These are phyloP conservation scores for Colletotrichum sp. DNA, from an alignment of 2,329 filamentous ascomycete genomes.

Conservation along the genomic window DNA sequence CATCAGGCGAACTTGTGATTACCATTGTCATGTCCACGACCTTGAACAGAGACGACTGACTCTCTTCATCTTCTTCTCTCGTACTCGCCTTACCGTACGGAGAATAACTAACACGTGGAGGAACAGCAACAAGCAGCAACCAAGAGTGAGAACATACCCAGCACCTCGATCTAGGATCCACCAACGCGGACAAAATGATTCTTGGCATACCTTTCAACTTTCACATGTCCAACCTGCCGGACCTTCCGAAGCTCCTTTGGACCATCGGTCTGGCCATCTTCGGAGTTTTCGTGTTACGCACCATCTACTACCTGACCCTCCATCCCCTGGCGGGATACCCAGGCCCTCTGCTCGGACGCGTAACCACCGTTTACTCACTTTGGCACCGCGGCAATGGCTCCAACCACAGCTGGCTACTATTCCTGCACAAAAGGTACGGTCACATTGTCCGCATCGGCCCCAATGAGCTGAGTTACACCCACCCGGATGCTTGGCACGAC, in stretches of 20 bases:
- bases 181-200: neutral
- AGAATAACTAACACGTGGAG: neutral
- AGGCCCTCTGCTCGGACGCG: conserved; percentile 7
- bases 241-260: neutral
- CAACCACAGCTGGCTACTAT: conserved; percentile 13
- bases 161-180: neutral
- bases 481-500: conserved; percentile 21
- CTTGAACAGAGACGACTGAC: neutral
- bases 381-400: conserved; percentile 16
- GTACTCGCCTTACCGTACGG: neutral
- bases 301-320: conserved; percentile 15
- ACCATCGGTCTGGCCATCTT: neutral
- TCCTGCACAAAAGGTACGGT: conserved; percentile 27
- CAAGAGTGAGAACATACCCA: neutral
- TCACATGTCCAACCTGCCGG: neutral
- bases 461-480: conserved; percentile 21
- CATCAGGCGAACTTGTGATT: neutral
- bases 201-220: neutral
- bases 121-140: neutral
- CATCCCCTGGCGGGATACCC: conserved; percentile 16
- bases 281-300: neutral
- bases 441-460: conserved; percentile 20
- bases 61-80: neutral
- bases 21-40: neutral
- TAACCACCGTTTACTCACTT: conserved; percentile 4